phyloP scores from a whole-genome alignment of 345 rosid genomes.

The Moricandia moricandioides region DNA sequence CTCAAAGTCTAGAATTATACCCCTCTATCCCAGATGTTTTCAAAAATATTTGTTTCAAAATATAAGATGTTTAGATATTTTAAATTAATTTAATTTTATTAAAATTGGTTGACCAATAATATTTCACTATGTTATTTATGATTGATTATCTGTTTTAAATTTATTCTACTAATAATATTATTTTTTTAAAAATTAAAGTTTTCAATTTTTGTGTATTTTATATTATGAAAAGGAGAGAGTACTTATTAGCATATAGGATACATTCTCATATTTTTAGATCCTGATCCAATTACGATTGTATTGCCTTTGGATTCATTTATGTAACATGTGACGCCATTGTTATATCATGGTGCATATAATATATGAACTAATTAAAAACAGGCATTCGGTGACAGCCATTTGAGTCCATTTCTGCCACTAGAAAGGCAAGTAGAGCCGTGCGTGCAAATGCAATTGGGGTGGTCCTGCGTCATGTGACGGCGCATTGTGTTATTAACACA shows the following conservation, averaged over 20 bases:
- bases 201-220: too few species aligned
- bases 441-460: neutral
- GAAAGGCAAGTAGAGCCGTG: neutral
- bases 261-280: neutral
- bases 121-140: too few species aligned
- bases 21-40: too few species aligned
- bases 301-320: neutral
- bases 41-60: too few species aligned
- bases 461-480: constrained; percentile 10
- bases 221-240: too few species aligned
- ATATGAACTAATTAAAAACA: neutral
- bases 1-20: neutral
- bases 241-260: too few species aligned
- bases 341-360: neutral
- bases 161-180: too few species aligned
- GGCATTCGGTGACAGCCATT: neutral
- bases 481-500: neutral
- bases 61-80: too few species aligned
- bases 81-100: too few species aligned
- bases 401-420: neutral
- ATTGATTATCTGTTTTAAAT: too few species aligned
- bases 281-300: neutral
- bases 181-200: too few species aligned
- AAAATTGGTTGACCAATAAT: too few species aligned
- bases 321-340: neutral